Conservation (phyloP, 352 stramenopile species). For the Lagenidium sp. region DNA sequence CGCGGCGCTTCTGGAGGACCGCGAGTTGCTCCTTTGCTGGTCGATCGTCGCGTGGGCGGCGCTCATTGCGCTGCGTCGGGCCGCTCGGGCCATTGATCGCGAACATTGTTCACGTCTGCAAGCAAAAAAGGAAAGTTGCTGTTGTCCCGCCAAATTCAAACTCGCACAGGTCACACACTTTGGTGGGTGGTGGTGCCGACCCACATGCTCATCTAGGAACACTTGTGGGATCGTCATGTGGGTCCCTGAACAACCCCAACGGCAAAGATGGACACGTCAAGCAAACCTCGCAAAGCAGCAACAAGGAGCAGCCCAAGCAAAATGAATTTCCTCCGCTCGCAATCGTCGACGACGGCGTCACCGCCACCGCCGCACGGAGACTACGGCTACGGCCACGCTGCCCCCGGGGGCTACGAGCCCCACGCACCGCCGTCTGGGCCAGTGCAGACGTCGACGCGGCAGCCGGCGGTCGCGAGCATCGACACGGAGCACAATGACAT, state of each 20-base stretch:
- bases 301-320: too few relatives aligned
- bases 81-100: slow-evolving; percentile 66
- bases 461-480: slow-evolving; percentile 48
- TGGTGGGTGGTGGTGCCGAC: background rate
- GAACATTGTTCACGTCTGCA: slow-evolving; percentile 37
- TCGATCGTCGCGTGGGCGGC: slow-evolving; percentile 23
- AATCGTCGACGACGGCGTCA: slow-evolving; percentile 7
- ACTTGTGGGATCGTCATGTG: background rate
- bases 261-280: slow-evolving; percentile 11
- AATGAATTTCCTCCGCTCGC: slow-evolving; percentile 19
- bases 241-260: background rate
- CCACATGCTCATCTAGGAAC: slow-evolving; percentile 4
- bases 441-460: slow-evolving; percentile 10
- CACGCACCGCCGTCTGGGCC: background rate
- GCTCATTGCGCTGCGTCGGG: slow-evolving; percentile 47
- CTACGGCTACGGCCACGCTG: background rate
- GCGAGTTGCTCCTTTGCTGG: slow-evolving; percentile 14
- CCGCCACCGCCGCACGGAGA: slow-evolving; percentile 1
- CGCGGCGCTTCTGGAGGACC: slow-evolving; percentile 17
- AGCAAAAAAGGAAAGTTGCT: slow-evolving; percentile 6
- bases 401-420: background rate
- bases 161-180: slow-evolving; percentile 1
- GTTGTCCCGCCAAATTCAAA: slow-evolving; percentile 14
- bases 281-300: too few relatives aligned
- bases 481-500: slow-evolving; percentile 86